Evolutionary conservation across 2,329 filamentous ascomycete species (phyloP), one percentile per base, ranked within the genome.

Genomic region (Epichloe uncinata): DNA sequence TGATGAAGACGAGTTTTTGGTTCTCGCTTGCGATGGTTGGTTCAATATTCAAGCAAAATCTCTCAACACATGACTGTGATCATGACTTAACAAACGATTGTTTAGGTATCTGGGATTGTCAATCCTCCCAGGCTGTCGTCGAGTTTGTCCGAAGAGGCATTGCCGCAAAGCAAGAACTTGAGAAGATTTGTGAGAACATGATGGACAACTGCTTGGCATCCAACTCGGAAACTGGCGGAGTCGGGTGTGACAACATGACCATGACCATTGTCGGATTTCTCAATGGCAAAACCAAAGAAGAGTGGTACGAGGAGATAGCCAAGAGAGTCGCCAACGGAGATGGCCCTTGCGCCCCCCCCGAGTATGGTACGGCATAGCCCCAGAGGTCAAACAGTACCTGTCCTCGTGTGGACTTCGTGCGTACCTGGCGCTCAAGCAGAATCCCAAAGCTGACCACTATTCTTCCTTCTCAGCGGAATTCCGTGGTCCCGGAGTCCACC

Each of bases 221-320:
- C 54, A 97, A 95, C 78, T 95, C 90, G 58, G 93, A 98, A 71
- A 96, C 91, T 34, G 93, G 93, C 50, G 93, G 93, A 55, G 91
- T 98, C 54, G 93, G 93, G 54, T 98, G 93, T 68, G 93, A 98
- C 74, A 98, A 98, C 75, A 98, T 98, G 93, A 98, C 93, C 58
- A 97, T 98, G 85, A 74, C 84, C 60, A 78, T 98, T 57, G 73
- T 98, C 63, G 93, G 85, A 57, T 81, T 98, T 65, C 78, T 98
- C 58, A 81, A 87, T 63, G 93, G 91, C 67, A 89, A 87, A 76
- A 86, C 82, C 60, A 94, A 95, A 78, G 90, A 96, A 64, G 85
- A 96, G 72, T 98, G 93, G 93, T 98, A 98, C 69, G 87, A 96
- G 63, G 84, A 90, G 73, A 85, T 98, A 67, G 88, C 85, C 62